Percentiles rank a stretch among this genome's conserved stretches.
phyloP scores from a whole-genome alignment of 257 asterid genomes.

The Henckelia pumila region DNA sequence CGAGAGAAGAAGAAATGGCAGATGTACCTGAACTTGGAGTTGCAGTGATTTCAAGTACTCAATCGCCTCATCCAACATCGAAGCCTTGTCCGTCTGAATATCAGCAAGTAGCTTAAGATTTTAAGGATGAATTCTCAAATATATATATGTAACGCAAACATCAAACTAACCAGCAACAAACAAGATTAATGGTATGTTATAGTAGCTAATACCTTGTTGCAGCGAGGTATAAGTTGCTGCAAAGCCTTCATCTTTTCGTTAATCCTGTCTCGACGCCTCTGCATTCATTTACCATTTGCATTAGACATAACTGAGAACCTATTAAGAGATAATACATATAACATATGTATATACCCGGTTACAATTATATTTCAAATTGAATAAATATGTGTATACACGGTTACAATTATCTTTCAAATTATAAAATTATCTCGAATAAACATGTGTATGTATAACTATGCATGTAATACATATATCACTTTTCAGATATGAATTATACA shows the following conservation, averaged over 20 bases:
- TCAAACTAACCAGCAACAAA: conserved; percentile 3
- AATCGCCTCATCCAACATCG: conserved; percentile 52
- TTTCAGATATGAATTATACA: too few relatives aligned
- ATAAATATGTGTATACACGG: too few relatives aligned
- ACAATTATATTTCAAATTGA: too few relatives aligned
- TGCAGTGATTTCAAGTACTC: conserved; percentile 54
- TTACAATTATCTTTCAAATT: too few relatives aligned
- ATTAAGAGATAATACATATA: too few relatives aligned
- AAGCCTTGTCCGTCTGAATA: conserved; percentile 51
- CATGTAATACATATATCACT: too few relatives aligned
- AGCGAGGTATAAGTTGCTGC: conserved; percentile 50
- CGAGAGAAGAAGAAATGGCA: background rate
- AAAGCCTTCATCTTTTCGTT: conserved; percentile 52
- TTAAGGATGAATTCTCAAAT: background rate
- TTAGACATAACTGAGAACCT: too few relatives aligned
- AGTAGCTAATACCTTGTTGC: conserved; percentile 43
- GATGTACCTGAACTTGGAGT: conserved; percentile 45
- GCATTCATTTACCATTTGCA: conserved; percentile 20
- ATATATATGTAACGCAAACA: background rate
- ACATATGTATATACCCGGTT: too few relatives aligned
- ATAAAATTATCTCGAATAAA: too few relatives aligned
- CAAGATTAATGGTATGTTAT: too few relatives aligned
- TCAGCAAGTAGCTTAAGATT: conserved; percentile 3
- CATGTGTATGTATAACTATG: too few relatives aligned
- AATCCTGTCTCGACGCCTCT: conserved; percentile 53